Evolutionary conservation across 169 alveolate species (phyloP), one percentile per base, ranked within the genome.

Genomic region (Eimeria necatrix): DNA sequence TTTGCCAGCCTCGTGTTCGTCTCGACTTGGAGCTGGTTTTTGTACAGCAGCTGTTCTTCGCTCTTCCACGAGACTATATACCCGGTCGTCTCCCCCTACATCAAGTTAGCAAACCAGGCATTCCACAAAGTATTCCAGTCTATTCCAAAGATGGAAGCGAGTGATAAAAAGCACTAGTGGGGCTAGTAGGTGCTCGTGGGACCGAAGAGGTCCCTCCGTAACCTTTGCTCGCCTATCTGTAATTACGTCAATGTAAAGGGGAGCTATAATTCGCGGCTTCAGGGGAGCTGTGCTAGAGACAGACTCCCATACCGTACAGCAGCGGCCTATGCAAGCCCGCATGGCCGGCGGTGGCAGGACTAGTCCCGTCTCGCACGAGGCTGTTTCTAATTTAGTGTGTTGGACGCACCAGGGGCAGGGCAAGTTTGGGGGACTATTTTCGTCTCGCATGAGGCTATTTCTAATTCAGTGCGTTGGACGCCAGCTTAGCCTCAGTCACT

Each of bases 41-140:
- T 80, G 60, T 74, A 73, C 71, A 71, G 81, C 56, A 73, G 85
- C 83, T 73, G 85, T 24, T 73, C 85, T 48, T 73, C 85, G 6
- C 12, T 74, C 48, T 90, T 60, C 52, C 80, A 73, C 61, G 83
- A 61, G 26, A 53, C 90, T 22, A 14, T 90, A 22, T 59, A 60
- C 49, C 64, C 90, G n/a, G 20, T 51, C 46, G 94, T 90, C 87
- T 73, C 94, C 46, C 94, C 94, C 12, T 76, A 90, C 94, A 73
- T 90, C 70, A 59, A 41, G 81, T 8, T 56, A 81, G 94, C 90
- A 5, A 73, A 74, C 56, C 81, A 90, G 89, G 48, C 74, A 49
- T 53, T 56, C 46, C 89, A 74, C 51, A 49, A 74, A 32, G 26
- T 90, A 60, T 51, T 90, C 24, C 81, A 59, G 61, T 56, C 94